Conservation (phyloP, 1,284 basidiomycete genomes). For the Apiotrichum mycotoxinovorans region DNA sequence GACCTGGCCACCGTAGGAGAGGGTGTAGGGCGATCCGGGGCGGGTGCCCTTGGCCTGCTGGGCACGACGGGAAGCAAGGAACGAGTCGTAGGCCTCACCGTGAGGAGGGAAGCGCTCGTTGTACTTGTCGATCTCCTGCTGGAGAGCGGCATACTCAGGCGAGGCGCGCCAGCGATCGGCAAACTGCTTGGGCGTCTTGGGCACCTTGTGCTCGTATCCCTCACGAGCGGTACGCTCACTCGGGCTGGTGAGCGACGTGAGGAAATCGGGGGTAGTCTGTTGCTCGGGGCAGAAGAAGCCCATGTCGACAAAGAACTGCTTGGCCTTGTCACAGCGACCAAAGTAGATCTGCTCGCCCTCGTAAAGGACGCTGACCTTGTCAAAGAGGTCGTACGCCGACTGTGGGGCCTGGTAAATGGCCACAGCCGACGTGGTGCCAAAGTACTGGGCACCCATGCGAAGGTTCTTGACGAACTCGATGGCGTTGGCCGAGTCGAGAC, state of each 20-base stretch:
- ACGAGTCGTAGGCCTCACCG: conserved; percentile 47
- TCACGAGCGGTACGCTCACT: conserved; percentile 57
- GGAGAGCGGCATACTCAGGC: conserved; percentile 42
- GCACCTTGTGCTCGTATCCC: conserved; percentile 55
- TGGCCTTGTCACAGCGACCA: conserved; percentile 67
- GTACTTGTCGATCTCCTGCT: conserved; percentile 47
- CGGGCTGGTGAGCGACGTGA: conserved; percentile 60
- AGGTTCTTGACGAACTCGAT: conserved; percentile 57
- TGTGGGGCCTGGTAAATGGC: conserved; percentile 56
- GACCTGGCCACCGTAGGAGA: conserved; percentile 49
- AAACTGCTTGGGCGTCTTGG: conserved; percentile 63
- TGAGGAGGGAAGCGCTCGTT: conserved; percentile 46
- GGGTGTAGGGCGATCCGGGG: conserved; percentile 49
- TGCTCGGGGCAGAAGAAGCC: conserved; percentile 62
- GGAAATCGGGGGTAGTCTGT: conserved; percentile 57
- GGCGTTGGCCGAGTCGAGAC: conserved; percentile 58
- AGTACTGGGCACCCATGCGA: conserved; percentile 53
- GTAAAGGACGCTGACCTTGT: conserved; percentile 72
- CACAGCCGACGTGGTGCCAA: conserved; percentile 45
- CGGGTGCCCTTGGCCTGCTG: conserved; percentile 52
- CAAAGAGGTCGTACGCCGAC: conserved; percentile 57
- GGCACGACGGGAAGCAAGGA: conserved; percentile 47
- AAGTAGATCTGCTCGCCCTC: conserved; percentile 80
- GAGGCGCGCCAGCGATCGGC: conserved; percentile 45
- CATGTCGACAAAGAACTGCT: conserved; percentile 70